Conservation (phyloP, 2,329 filamentous ascomycete species). For the Nannizziopsis arthrosporioides region DNA sequence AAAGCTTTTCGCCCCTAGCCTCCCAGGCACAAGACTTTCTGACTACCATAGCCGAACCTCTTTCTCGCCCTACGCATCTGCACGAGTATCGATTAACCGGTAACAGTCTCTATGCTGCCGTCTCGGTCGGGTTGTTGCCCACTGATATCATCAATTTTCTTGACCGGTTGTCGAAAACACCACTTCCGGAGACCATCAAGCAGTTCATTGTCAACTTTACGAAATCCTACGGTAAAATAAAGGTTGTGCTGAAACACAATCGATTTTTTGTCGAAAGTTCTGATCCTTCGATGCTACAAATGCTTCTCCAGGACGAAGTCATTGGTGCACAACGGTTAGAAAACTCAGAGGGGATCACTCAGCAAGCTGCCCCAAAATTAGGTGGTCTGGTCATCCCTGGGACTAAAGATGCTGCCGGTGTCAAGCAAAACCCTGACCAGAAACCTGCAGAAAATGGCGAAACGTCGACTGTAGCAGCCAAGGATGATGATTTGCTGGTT, state of each 20-base stretch:
- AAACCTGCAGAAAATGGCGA: constrained; percentile 21
- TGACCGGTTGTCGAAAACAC: constrained; percentile 79
- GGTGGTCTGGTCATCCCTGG: constrained; percentile 83
- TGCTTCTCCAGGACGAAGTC: constrained; percentile 68
- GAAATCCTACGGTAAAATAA: constrained; percentile 87
- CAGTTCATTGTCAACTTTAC: constrained; percentile 73
- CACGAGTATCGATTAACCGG: constrained; percentile 89
- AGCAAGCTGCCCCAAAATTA: constrained; percentile 73
- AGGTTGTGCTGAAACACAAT: constrained; percentile 87
- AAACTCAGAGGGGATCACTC: constrained; percentile 59
- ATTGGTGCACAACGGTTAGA: constrained; percentile 73
- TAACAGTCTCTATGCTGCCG: constrained; percentile 88
- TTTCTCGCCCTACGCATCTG: constrained; percentile 77
- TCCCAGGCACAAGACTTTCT: constrained; percentile 85
- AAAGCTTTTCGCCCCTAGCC: constrained; percentile 84
- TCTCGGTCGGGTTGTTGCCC: constrained; percentile 83
- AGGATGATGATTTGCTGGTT: constrained; percentile 58
- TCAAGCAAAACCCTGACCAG: constrained; percentile 55
- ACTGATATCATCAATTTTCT: constrained; percentile 82
- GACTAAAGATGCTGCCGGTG: constrained; percentile 81
- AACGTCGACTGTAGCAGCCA: constrained; percentile 33
- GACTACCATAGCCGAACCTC: constrained; percentile 87
- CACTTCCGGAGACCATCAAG: constrained; percentile 67
- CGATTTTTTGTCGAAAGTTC: constrained; percentile 89
- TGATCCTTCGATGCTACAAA: constrained; percentile 75